These are phyloP conservation scores for Excoecaria agallocha DNA, from an alignment of 345 rosid species.

Conservation along the genomic window DNA sequence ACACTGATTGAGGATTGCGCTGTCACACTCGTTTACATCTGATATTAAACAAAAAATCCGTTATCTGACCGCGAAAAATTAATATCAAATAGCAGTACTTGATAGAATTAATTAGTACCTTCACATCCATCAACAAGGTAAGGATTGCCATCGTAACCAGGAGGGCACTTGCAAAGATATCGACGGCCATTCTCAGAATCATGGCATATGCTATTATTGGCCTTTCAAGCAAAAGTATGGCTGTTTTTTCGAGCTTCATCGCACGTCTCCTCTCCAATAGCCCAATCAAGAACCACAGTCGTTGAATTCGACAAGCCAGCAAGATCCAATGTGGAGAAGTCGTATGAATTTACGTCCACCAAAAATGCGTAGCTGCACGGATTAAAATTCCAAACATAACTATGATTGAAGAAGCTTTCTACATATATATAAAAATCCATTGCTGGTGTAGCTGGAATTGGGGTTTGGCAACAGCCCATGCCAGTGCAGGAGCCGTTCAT, in stretches of 20 bases:
- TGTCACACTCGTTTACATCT: conserved; percentile 33
- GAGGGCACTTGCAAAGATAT: conserved; percentile 7
- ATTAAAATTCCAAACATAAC: background rate
- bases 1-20: background rate
- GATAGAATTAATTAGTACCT: background rate
- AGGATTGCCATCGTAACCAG: conserved; percentile 7
- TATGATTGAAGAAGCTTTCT: background rate
- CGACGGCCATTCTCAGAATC: background rate
- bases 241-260: background rate
- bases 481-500: conserved; percentile 13
- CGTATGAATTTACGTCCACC: conserved; percentile 15
- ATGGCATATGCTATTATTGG: conserved; percentile 3
- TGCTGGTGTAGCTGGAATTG: conserved; percentile 10
- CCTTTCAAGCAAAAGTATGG: background rate
- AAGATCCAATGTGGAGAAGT: conserved; percentile 21
- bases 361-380: conserved; percentile 32
- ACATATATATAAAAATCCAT: background rate
- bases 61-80: background rate
- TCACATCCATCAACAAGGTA: conserved; percentile 10
- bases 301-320: background rate
- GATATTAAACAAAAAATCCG: background rate
- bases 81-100: background rate
- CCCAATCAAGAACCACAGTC: conserved; percentile 26
- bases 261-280: conserved; percentile 9
- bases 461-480: conserved; percentile 11